phyloP scores from a whole-genome alignment of 1,139 yeast genomes.

The Nakaseomyces bracarensis region DNA sequence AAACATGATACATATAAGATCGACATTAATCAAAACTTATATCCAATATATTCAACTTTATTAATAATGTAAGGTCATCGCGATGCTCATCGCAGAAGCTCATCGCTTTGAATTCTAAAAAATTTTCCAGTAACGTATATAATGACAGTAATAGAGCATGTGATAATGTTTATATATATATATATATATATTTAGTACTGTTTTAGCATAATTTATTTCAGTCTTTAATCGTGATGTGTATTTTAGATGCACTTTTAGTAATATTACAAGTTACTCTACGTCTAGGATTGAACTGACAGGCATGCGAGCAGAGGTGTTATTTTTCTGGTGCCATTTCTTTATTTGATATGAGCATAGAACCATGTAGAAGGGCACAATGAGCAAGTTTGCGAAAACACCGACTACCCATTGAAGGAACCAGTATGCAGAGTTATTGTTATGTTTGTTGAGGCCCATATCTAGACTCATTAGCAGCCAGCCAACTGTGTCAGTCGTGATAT shows the following conservation, averaged over 20 bases:
- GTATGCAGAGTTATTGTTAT: conserved; percentile 52
- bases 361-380: conserved; percentile 59
- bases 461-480: conserved; percentile 76
- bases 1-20: no score
- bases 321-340: conserved; percentile 30
- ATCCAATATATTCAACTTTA: no score
- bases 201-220: no score
- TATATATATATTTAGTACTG: no score
- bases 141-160: not conserved
- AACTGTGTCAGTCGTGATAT: conserved; percentile 71
- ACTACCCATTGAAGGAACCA: conserved; percentile 43
- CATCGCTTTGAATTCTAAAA: no score
- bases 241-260: no score
- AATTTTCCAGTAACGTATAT: not conserved
- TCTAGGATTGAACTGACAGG: not conserved
- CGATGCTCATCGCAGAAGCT: not conserved
- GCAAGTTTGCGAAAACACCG: conserved; percentile 27
- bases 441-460: conserved; percentile 47
- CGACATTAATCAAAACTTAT: no score
- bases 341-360: conserved; percentile 51
- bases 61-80: not conserved
- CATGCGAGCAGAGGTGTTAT: not conserved
- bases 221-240: no score
- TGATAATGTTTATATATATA: not conserved
- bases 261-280: not conserved